These are phyloP conservation scores for Ganoderma sinense DNA, from an alignment of 1,284 basidiomycete species.

Conservation along the genomic window DNA sequence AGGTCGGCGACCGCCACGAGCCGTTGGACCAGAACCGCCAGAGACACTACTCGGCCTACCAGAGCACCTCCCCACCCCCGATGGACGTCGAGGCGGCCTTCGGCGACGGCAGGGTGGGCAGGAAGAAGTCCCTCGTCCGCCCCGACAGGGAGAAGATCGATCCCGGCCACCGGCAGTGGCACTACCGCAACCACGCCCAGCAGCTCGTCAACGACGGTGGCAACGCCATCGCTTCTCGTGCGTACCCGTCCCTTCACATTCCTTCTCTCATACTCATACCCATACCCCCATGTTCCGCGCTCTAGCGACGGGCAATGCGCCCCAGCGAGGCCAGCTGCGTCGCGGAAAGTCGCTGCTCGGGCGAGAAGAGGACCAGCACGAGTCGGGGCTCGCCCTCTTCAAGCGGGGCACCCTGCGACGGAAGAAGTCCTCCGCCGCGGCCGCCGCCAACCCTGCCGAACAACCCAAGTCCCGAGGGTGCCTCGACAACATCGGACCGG, in stretches of 20 bases:
- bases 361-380: constrained; percentile 86
- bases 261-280: constrained; percentile 15
- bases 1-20: constrained; percentile 69
- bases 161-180: constrained; percentile 93
- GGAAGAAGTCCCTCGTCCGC: constrained; percentile 94
- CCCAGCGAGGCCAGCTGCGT: constrained; percentile 69
- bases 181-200: constrained; percentile 92
- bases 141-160: constrained; percentile 98
- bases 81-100: constrained; percentile 60
- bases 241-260: constrained; percentile 42
- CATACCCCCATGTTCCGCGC: constrained; percentile 17
- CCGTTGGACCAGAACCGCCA: constrained; percentile 60
- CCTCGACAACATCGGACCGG: constrained; percentile 77
- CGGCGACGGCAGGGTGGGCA: constrained; percentile 54
- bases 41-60: constrained; percentile 61
- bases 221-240: constrained; percentile 83
- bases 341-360: constrained; percentile 89
- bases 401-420: constrained; percentile 83
- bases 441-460: constrained; percentile 41
- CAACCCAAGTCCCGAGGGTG: constrained; percentile 61
- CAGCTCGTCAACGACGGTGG: constrained; percentile 80
- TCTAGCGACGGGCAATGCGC: constrained; percentile 85
- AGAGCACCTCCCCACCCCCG: constrained; percentile 47
- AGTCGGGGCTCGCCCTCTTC: constrained; percentile 89
- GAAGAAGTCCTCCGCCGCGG: constrained; percentile 57